Evolutionary conservation across 352 stramenopile species (phyloP).

Genomic region (Phytophthora pisi): DNA sequence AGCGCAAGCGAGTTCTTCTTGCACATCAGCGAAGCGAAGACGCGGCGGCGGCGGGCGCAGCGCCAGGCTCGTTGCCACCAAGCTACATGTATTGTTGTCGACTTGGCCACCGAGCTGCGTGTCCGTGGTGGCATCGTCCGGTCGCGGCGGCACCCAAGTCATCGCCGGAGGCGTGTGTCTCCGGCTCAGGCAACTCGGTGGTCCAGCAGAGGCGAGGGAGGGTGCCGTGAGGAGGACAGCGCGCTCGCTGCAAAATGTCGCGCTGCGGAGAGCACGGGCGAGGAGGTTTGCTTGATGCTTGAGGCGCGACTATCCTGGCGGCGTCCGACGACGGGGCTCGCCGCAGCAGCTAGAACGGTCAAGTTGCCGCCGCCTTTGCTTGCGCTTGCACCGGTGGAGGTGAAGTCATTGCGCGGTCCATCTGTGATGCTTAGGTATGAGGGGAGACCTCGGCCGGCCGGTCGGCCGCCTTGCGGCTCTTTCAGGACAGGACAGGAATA

Average conservation of each 20-base stretch:
- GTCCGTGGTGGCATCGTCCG: conserved; percentile 7
- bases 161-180: neutral
- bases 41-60: conserved; percentile 13
- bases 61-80: conserved; percentile 17
- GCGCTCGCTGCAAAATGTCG: conserved; percentile 18
- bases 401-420: conserved; percentile 7
- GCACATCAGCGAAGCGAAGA: conserved; percentile 31
- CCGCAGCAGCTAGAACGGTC: neutral
- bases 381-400: conserved; percentile 3
- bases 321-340: conserved; percentile 10
- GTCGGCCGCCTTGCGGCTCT: too few species aligned
- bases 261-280: conserved; percentile 25
- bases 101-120: conserved; percentile 4
- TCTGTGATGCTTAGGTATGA: neutral
- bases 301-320: conserved; percentile 22
- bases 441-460: neutral
- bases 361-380: conserved; percentile 1
- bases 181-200: conserved; percentile 4
- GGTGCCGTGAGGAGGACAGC: conserved; percentile 7
- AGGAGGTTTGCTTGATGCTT: conserved; percentile 7
- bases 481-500: neutral
- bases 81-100: conserved; percentile 2
- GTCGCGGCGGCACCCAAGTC: conserved; percentile 7
- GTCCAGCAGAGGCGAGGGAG: conserved; percentile 9
- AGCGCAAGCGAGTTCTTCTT: conserved; percentile 25